Conservation (phyloP, 2,329 filamentous ascomycete genomes). For the Bipolaris bicolor region DNA sequence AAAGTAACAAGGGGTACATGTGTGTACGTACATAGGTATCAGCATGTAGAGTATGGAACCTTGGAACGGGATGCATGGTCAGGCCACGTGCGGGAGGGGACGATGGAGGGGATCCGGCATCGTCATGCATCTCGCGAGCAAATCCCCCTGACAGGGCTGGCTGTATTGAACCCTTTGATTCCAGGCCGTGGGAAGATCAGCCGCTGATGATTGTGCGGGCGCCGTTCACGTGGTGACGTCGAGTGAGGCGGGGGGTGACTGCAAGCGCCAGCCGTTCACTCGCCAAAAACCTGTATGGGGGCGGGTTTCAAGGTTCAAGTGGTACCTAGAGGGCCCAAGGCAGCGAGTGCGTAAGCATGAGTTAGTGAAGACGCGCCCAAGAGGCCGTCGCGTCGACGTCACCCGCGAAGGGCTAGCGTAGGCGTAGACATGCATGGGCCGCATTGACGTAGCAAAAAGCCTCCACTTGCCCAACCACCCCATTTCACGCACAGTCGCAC, state of each 20-base stretch:
- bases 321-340: too few relatives aligned
- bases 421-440: conserved; percentile 6
- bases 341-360: too few relatives aligned
- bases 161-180: conserved; percentile 1
- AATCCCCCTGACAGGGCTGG: conserved; percentile 10
- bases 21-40: too few relatives aligned
- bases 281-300: conserved; percentile 4
- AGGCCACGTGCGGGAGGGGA: conserved; percentile 7
- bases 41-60: too few relatives aligned
- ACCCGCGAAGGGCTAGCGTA: conserved; percentile 19
- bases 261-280: neutral
- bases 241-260: neutral
- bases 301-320: neutral
- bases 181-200: conserved; percentile 4
- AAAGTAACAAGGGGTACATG: conserved; percentile 19
- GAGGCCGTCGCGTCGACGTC: conserved; percentile 38
- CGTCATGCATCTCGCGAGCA: neutral
- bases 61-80: neutral
- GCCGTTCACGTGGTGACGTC: conserved; percentile 11
- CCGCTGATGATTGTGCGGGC: neutral
- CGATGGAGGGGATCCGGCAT: conserved; percentile 3
- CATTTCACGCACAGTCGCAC: conserved; percentile 18
- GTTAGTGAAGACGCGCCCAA: conserved; percentile 26
- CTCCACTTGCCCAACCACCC: conserved; percentile 11
- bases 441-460: conserved; percentile 22